phyloP scores from a whole-genome alignment of 2,329 filamentous ascomycete genomes.

The Aspergillus sclerotialis region DNA sequence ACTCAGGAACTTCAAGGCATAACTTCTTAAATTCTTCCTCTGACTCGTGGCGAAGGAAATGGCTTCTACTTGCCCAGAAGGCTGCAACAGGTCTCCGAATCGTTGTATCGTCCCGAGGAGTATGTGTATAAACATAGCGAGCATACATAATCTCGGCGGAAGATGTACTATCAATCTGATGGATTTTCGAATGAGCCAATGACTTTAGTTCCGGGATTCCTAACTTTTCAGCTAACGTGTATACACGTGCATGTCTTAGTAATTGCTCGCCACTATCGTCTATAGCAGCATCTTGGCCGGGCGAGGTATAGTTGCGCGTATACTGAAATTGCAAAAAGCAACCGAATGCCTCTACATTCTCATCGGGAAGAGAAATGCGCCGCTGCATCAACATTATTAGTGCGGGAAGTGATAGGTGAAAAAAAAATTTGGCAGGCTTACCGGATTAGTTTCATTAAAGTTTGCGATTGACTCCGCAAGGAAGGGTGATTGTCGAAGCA shows the following conservation, averaged over 20 bases:
- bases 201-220: constrained; percentile 61
- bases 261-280: constrained; percentile 78
- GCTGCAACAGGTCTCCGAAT: constrained; percentile 80
- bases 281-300: constrained; percentile 60
- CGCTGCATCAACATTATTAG: constrained; percentile 41
- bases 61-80: constrained; percentile 78
- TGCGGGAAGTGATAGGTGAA: constrained; percentile 2
- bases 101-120: constrained; percentile 57
- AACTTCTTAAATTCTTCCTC: constrained; percentile 77
- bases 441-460: constrained; percentile 56
- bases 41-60: constrained; percentile 76
- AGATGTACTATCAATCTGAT: constrained; percentile 80
- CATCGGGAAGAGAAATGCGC: constrained; percentile 59
- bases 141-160: constrained; percentile 89
- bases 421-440: constrained; percentile 33
- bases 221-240: constrained; percentile 79
- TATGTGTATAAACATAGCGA: constrained; percentile 80
- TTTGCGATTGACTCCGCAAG: constrained; percentile 58
- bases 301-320: constrained; percentile 75
- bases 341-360: constrained; percentile 66
- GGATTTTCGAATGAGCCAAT: constrained; percentile 81
- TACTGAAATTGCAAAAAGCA: constrained; percentile 81
- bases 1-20: constrained; percentile 84
- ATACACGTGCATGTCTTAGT: constrained; percentile 80
- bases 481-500: constrained; percentile 68